Evolutionary conservation across 2,329 filamentous ascomycete genomes (phyloP), one percentile per base, ranked within the genome.

Genomic region (Neopestalotiopsis sp.): DNA sequence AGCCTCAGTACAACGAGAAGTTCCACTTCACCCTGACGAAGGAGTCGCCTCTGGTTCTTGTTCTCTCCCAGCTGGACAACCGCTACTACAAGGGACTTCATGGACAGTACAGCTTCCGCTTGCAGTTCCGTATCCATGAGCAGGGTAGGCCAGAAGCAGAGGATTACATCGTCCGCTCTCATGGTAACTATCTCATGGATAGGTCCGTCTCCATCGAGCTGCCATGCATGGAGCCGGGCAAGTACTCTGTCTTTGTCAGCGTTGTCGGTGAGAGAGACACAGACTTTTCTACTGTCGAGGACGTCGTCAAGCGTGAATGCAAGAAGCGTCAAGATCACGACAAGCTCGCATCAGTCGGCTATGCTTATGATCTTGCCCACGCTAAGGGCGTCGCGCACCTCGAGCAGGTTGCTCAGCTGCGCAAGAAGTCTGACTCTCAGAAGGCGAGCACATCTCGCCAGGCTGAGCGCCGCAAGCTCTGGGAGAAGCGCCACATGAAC

Each of bases 21-120:
- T 91, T 90, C 74, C 83, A 86, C 69, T 85, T 91, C 75, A 84
- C 83, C 61, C 77, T 91, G 7, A 84, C 84, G 24, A 84, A 86
- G 65, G 82, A 88, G 42, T 88, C 88, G 0, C 88, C 88, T 0
- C 80, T 91, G 1, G 85, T 91, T 20, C 76, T 91, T 3, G 86
- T 89, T 0, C 81, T 91, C 1, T 88, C 88, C 4, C 89, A 91
- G 77, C 85, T 91, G 20, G 89, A 91, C 74, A 81, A 84, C 40
- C 82, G 89, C 28, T 91, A 90, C 75, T 91, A 89, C 75, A 84
- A 85, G 70, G 89, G 89, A 3, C 82, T 91, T 0, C 80, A 86
- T 42, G 89, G 89, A 9, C 86, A 90, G 74, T 91, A 91, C 71
- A 76, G 70, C 40, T 86, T 85, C 76, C 80, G 82, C 20, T 77